phyloP scores from a whole-genome alignment of 179 eudicot genomes.

The Patellifolia procumbens region DNA sequence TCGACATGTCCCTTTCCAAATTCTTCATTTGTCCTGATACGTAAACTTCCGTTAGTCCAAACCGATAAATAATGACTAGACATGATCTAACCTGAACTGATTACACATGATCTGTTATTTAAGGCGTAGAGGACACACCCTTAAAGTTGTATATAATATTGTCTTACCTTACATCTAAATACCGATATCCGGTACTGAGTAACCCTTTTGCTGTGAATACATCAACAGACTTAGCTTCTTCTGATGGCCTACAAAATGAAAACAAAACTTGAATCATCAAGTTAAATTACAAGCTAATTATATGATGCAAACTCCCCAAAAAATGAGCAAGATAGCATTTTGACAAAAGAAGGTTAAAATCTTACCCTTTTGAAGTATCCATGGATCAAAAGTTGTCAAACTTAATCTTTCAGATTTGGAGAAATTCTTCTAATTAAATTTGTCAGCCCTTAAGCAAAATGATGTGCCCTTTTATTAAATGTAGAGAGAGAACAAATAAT shows the following conservation, averaged over 20 bases:
- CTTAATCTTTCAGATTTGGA: neutral
- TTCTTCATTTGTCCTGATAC: slow-evolving; percentile 53
- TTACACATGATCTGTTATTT: too few species aligned
- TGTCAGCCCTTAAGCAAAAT: neutral
- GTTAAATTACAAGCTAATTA: neutral
- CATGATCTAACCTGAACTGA: too few species aligned
- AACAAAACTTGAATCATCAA: neutral
- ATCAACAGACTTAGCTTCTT: slow-evolving; percentile 50
- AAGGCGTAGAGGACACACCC: too few species aligned
- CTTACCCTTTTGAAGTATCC: slow-evolving; percentile 21
- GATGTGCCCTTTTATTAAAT: neutral
- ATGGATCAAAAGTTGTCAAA: slow-evolving; percentile 1
- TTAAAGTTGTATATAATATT: too few species aligned
- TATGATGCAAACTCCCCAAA: neutral
- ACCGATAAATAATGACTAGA: too few species aligned
- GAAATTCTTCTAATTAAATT: neutral
- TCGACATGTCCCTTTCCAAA: slow-evolving; percentile 51
- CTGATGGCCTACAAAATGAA: slow-evolving; percentile 16
- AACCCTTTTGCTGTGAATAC: slow-evolving; percentile 53
- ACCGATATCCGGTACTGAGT: slow-evolving; percentile 44
- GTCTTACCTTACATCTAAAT: slow-evolving; percentile 56
- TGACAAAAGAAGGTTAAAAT: neutral
- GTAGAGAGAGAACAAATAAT: neutral
- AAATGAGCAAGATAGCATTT: too few species aligned
- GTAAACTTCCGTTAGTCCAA: neutral